Evolutionary conservation across 331 rosid genomes (phyloP), one percentile per base, ranked within the genome.

Genomic region (Erythrophleum ivorense): DNA sequence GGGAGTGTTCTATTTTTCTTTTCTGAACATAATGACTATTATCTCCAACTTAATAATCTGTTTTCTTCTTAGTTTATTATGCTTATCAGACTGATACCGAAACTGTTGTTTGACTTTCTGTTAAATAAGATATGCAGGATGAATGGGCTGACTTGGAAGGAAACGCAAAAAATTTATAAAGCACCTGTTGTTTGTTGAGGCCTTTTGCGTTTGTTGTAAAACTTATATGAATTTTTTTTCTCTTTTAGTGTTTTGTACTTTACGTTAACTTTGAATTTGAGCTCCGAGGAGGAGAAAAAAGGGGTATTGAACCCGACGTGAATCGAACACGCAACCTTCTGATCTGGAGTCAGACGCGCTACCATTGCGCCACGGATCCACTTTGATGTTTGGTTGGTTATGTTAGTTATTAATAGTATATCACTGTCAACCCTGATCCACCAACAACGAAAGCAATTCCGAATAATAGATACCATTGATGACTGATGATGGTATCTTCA

Each of bases 281-380:
- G 29, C 29, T 24, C 29, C 29, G 29, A 24, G 29, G 29, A 24
- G 29, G 29, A 24, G 29, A 24, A 24, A 24, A 24, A 24, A 24
- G 1, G 29, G 29, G 1, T 24, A 0, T 16, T 92, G 98, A 95
- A 95, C 94, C 94, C 70, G 93, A 93, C 97, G 97, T 93, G 97
- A 91, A 93, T 93, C 97, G 94, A 93, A 93, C 97, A 91, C 98
- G 97, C 99, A 95, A 93, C 99, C 97, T 91, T 93, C 97, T 95
- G 98, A 95, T 91, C 97, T 95, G 97, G 98, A 95, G 98, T 93
- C 97, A 93, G 98, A 95, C 97, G 98, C 96, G 98, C 97, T 95
- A 95, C 99, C 99, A 95, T 95, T 95, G 97, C 98, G 97, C 99
- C 98, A 93, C 94, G 59, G 92, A 93, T 95, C 97, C 99, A 0